Base-by-base conservation (phyloP, 352 stramenopile genomes). In the Peronosclerospora sorghi region DNA sequence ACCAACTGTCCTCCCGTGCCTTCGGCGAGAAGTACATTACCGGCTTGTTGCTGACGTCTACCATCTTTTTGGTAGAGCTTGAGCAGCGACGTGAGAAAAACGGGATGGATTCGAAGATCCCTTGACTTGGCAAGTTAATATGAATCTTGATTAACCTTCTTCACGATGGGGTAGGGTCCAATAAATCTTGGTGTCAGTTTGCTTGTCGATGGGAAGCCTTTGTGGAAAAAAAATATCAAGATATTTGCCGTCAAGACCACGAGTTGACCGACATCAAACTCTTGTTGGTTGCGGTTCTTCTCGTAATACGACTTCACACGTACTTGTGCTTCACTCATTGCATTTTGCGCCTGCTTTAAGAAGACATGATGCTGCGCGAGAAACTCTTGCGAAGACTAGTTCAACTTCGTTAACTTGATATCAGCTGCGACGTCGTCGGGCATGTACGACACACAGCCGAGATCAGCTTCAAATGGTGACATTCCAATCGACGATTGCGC, bases 381-480 rank as follows among this genome's bases (percentile, higher is more conserved):
- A 18, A 50, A 37, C 1, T 35, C 26, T 17, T 42, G 24, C 8
- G 43, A 32, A 12, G 43, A 9, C 29, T 48, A 41, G 13, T 35
- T 26, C 19, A 44, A 32, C 14, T 44, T 32, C 19, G 32, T 39
- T 4, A 53, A 45, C 21, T 53, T 23, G 23, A 23, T 35, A 24
- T 53, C 45, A 20, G 8, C n/a, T 35, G 37, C 12, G 1, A 46
- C 20, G 21, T 51, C 35, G 27, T 41, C 35, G 14, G 41, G 44
- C 45, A 52, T 52, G 10, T 45, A 52, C 7, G 45, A 28, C 4
- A 52, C 30, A 42, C 35, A 43, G 5, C 28, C 38, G 2, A 54
- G 30, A 54, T 43, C 38, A 8, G 32, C 38, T 38, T 54, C 4
- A 15, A 34, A 26, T 26, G 21, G 21, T 26, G 21, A 26, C 20